These are phyloP conservation scores for Lecanicillium sp. DNA, from an alignment of 2,329 filamentous ascomycete genomes.

Conservation along the genomic window DNA sequence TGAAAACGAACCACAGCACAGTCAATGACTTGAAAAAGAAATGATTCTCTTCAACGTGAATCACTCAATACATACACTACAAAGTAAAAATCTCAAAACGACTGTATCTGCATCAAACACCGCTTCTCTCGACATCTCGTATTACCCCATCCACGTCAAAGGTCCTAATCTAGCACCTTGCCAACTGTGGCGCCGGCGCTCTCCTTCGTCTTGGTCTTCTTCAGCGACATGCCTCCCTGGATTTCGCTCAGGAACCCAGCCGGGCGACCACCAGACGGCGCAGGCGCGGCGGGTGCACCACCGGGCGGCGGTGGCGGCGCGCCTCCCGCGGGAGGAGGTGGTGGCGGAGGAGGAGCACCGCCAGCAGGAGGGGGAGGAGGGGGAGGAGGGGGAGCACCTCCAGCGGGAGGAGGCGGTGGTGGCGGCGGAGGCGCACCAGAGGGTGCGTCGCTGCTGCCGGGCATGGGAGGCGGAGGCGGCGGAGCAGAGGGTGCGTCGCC, in stretches of 20 bases:
- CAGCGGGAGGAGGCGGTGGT: constrained; percentile 27
- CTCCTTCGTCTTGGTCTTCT: constrained; percentile 87
- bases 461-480: constrained; percentile 26
- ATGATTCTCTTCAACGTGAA: not conserved
- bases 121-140: not conserved
- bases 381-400: constrained; percentile 34
- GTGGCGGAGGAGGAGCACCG: constrained; percentile 34
- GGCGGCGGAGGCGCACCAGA: constrained; percentile 25
- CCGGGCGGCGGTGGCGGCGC: constrained; percentile 25
- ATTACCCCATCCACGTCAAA: constrained; percentile 10
- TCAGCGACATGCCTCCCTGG: constrained; percentile 68
- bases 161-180: constrained; percentile 57
- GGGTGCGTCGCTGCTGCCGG: constrained; percentile 21
- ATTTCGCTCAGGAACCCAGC: constrained; percentile 75
- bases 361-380: constrained; percentile 29
- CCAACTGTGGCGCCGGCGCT: constrained; percentile 66
- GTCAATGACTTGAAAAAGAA: too few species aligned
- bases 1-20: too few species aligned
- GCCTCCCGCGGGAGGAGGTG: constrained; percentile 37
- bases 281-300: constrained; percentile 33
- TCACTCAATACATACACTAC: constrained; percentile 6
- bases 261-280: constrained; percentile 45
- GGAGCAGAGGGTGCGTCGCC: constrained; percentile 26
- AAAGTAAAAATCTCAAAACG: not conserved
- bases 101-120: not conserved